These are phyloP conservation scores for Periconia sp. DNA, from an alignment of 2,329 filamentous ascomycete species.

Conservation along the genomic window DNA sequence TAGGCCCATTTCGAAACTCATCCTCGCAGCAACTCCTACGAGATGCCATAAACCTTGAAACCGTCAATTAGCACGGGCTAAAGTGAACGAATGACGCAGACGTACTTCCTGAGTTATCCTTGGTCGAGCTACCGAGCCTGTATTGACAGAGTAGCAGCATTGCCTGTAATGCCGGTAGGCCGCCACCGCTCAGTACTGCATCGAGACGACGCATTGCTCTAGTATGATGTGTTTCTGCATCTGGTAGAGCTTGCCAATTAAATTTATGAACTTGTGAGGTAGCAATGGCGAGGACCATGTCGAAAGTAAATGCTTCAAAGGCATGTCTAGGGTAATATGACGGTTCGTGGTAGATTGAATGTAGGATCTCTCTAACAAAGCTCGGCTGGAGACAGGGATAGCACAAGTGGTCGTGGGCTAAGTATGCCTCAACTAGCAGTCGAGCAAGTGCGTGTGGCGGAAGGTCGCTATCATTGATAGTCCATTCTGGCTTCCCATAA, in stretches of 20 bases:
- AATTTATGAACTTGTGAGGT: constrained; percentile 53
- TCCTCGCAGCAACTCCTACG: constrained; percentile 51
- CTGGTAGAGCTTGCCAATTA: constrained; percentile 39
- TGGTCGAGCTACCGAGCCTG: background rate
- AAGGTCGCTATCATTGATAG: background rate
- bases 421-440: background rate
- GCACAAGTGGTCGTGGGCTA: background rate
- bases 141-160: background rate
- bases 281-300: constrained; percentile 54
- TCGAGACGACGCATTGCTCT: background rate
- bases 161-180: background rate
- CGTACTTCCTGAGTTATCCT: background rate
- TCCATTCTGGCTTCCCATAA: background rate
- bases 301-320: constrained; percentile 49
- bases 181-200: background rate
- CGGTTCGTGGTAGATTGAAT: background rate
- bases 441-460: background rate
- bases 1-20: constrained; percentile 62
- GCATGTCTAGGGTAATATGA: constrained; percentile 9
- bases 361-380: background rate
- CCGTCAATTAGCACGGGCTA: background rate
- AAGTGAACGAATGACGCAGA: background rate
- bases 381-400: background rate
- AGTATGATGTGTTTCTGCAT: background rate
- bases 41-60: constrained; percentile 53